Conservation (phyloP, 345 rosid species). For the Excoecaria cochinchinensis region DNA sequence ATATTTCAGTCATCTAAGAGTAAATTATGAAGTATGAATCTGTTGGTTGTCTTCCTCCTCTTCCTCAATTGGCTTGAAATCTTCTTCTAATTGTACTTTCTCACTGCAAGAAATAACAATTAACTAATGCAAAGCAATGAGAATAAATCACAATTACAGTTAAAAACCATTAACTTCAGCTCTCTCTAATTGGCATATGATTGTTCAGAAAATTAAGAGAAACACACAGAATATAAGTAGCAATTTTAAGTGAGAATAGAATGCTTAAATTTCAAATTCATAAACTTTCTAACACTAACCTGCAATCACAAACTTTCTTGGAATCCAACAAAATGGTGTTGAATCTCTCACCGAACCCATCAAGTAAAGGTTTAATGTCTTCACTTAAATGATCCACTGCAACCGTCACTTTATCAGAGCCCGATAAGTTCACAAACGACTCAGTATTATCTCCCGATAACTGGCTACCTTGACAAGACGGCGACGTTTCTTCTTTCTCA, state of each 20-base stretch:
- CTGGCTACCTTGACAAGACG: neutral
- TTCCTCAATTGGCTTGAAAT: neutral
- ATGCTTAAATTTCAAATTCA: neutral
- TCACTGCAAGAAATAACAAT: neutral
- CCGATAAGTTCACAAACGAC: neutral
- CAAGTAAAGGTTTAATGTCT: neutral
- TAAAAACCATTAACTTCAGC: too few relatives aligned
- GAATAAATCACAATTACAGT: neutral
- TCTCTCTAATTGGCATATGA: too few relatives aligned
- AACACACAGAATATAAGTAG: too few relatives aligned
- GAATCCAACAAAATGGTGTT: neutral
- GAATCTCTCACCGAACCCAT: neutral
- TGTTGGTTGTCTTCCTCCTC: neutral
- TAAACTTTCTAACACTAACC: constrained; percentile 3
- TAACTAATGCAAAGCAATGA: neutral
- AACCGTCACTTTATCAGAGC: neutral
- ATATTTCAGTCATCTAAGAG: neutral
- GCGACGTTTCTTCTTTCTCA: neutral
- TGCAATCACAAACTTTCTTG: neutral
- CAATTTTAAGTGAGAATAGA: too few relatives aligned
- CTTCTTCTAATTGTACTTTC: neutral
- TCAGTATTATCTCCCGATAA: neutral
- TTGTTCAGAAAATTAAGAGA: too few relatives aligned
- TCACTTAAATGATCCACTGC: constrained; percentile 5
- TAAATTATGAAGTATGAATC: neutral